Evolutionary conservation across 139 green algal species (phyloP).

Genomic region (Chlorella vulgaris): DNA sequence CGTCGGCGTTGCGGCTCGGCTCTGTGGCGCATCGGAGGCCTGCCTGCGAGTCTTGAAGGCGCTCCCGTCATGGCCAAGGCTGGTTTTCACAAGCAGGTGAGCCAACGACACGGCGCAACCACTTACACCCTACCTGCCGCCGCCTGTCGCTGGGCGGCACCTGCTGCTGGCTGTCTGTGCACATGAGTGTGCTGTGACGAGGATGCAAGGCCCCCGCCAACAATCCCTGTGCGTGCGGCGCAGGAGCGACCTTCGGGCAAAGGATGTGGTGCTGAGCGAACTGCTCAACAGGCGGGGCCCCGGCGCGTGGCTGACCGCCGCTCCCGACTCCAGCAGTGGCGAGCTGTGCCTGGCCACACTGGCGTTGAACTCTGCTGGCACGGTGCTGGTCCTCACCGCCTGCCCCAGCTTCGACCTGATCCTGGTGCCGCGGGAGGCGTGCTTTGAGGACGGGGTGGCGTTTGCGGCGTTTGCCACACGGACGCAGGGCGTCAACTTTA

Average conservation of each 20-base stretch:
- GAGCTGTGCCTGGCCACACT: neutral
- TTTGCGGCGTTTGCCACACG: slow-evolving; percentile 3
- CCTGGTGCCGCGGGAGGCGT: slow-evolving; percentile 18
- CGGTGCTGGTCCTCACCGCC: slow-evolving; percentile 9
- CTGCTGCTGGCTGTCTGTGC: too few relatives aligned
- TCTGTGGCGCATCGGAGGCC: too few relatives aligned
- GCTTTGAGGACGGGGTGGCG: neutral
- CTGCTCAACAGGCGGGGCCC: slow-evolving; percentile 18
- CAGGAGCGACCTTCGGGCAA: slow-evolving; percentile 2
- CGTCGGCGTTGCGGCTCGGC: too few relatives aligned
- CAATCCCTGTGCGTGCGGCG: too few relatives aligned
- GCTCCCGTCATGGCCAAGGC: too few relatives aligned
- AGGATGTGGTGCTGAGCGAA: slow-evolving; percentile 25
- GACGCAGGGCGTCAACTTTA: slow-evolving; percentile 11
- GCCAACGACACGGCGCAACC: too few relatives aligned
- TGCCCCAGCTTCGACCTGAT: slow-evolving; percentile 10
- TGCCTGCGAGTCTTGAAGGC: too few relatives aligned
- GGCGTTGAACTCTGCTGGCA: neutral
- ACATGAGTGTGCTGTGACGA: too few relatives aligned
- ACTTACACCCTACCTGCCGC: too few relatives aligned
- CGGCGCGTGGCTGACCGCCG: neutral
- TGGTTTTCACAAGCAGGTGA: too few relatives aligned
- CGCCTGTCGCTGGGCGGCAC: too few relatives aligned
- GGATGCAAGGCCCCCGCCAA: too few relatives aligned
- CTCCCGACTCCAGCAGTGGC: neutral